Evolutionary conservation across 495 filamentous ascomycete genomes (phyloP).

Genomic region (Lasiosphaeria miniovina): DNA sequence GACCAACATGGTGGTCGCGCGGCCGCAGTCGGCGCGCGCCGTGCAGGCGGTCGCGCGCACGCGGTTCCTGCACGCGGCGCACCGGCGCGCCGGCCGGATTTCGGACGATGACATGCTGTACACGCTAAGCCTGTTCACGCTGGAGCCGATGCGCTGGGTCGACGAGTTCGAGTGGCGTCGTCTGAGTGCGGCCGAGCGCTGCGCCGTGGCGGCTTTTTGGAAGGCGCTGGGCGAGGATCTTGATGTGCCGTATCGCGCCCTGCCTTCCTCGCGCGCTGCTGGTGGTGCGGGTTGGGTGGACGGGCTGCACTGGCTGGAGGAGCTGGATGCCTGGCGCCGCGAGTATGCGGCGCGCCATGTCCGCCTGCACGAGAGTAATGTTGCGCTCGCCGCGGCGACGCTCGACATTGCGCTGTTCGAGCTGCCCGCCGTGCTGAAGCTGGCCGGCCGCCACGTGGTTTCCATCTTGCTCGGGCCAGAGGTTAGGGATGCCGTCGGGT

Average conservation of each 20-base stretch:
- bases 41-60: too few species aligned
- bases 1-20: too few species aligned
- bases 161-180: neutral
- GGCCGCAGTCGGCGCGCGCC: too few species aligned
- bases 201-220: neutral
- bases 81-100: too few species aligned
- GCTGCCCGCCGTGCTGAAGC: neutral
- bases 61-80: too few species aligned
- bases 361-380: neutral
- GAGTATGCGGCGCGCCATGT: neutral
- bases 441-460: neutral
- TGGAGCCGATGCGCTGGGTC: neutral
- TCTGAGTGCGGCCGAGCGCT: neutral
- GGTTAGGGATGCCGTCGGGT: neutral
- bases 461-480: neutral
- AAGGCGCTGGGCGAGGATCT: conserved; percentile 1
- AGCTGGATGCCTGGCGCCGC: neutral
- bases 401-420: neutral
- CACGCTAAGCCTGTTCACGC: neutral
- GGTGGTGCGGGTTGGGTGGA: neutral
- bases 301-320: neutral
- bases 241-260: neutral
- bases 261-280: neutral
- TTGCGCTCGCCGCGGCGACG: neutral
- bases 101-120: neutral